Conservation (phyloP, 495 filamentous ascomycete species). For the Neurospora sp. region DNA sequence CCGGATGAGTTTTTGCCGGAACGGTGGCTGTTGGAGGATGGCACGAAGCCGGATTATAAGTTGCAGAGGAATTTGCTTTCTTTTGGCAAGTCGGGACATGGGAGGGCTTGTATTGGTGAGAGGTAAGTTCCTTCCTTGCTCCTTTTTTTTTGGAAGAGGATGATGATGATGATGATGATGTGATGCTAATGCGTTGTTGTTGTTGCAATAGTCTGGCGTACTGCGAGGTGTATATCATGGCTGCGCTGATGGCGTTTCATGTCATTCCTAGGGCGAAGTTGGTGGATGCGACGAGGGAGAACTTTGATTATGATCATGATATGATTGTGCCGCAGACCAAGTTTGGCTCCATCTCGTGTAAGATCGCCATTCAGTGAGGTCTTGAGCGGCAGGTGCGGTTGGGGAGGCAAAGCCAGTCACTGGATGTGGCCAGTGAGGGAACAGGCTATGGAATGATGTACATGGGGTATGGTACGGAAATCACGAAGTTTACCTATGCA, state of each 20-base stretch:
- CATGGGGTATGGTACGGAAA: background rate
- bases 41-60: slow-evolving; percentile 12
- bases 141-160: no score
- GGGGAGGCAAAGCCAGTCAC: background rate
- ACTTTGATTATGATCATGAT: slow-evolving; percentile 22
- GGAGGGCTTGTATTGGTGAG: slow-evolving; percentile 40
- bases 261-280: slow-evolving; percentile 16
- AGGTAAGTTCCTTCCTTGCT: slow-evolving; percentile 19
- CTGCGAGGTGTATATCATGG: slow-evolving; percentile 21
- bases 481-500: no score
- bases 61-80: slow-evolving; percentile 38
- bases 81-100: slow-evolving; percentile 35
- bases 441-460: background rate
- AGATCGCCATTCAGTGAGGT: slow-evolving; percentile 2
- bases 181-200: background rate
- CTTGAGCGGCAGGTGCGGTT: background rate
- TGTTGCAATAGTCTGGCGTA: slow-evolving; percentile 18
- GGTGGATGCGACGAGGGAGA: slow-evolving; percentile 15
- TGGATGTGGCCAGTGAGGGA: no score
- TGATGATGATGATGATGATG: no score
- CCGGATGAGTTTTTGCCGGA: slow-evolving; percentile 39
- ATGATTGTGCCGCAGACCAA: slow-evolving; percentile 14
- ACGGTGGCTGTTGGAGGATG: slow-evolving; percentile 32
- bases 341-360: slow-evolving; percentile 6
- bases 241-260: slow-evolving; percentile 16